These are phyloP conservation scores for Neonectria punicea DNA, from an alignment of 2,329 filamentous ascomycete genomes.

Conservation along the genomic window DNA sequence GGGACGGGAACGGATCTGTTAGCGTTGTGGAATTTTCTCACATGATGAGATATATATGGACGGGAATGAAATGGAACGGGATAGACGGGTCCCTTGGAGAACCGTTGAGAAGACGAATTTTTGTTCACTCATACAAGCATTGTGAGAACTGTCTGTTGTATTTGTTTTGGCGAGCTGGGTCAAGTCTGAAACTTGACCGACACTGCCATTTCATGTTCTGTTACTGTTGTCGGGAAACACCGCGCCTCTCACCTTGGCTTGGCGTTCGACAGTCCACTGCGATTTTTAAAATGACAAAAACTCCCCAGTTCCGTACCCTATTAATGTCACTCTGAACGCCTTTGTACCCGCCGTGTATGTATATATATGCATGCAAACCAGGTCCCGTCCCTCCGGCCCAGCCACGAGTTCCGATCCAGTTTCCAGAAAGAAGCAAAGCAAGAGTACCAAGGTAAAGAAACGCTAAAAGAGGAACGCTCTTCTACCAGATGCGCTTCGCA, in stretches of 20 bases:
- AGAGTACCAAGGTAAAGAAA: neutral
- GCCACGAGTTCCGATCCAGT: slow-evolving; percentile 18
- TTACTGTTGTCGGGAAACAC: neutral
- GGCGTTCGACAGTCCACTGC: neutral
- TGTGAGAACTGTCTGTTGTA: neutral
- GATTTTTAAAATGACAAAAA: neutral
- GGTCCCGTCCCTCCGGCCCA: slow-evolving; percentile 19
- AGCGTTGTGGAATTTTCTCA: slow-evolving; percentile 23
- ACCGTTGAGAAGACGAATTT: neutral
- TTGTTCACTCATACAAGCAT: neutral
- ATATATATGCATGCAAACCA: slow-evolving; percentile 6
- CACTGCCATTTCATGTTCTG: neutral
- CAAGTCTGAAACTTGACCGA: neutral
- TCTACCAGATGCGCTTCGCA: slow-evolving; percentile 93
- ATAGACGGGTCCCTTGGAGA: slow-evolving; percentile 7
- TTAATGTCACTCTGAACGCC: neutral
- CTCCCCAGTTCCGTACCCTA: neutral
- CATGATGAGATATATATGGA: slow-evolving; percentile 5
- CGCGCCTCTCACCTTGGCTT: neutral
- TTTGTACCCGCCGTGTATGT: neutral
- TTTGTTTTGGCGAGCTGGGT: neutral
- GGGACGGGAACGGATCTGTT: slow-evolving; percentile 25
- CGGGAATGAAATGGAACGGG: slow-evolving; percentile 9
- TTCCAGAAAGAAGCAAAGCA: neutral
- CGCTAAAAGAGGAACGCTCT: slow-evolving; percentile 8